Conservation (phyloP, 208 protist species). For the Phytomonas sp. region DNA sequence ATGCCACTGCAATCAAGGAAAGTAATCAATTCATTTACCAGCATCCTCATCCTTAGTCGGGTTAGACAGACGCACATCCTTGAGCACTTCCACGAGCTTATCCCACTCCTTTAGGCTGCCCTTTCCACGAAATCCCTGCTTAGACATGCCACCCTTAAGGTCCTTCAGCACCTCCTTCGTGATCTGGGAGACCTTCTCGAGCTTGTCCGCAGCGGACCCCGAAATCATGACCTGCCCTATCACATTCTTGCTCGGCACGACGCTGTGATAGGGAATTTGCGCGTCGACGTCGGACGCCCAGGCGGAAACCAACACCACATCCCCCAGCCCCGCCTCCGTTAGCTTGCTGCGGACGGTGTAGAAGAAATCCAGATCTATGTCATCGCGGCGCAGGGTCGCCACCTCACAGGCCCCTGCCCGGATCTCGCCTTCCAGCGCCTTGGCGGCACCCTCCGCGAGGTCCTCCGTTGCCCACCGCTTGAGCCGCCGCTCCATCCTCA, state of each 20-base stretch:
- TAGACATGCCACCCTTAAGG: constrained; percentile 63
- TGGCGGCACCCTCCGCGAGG: constrained; percentile 31
- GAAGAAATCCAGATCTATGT: constrained; percentile 63
- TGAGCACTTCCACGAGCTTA: constrained; percentile 26
- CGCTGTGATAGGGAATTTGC: not conserved
- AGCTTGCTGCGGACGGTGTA: constrained; percentile 25
- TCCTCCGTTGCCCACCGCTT: constrained; percentile 42
- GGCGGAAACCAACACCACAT: constrained; percentile 43
- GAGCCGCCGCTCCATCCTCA: constrained; percentile 38
- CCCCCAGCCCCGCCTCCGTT: constrained; percentile 19
- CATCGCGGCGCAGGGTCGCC: constrained; percentile 45
- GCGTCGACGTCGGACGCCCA: constrained; percentile 29
- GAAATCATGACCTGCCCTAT: constrained; percentile 60
- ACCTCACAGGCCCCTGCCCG: not conserved
- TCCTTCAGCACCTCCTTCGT: constrained; percentile 36
- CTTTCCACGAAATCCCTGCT: constrained; percentile 70
- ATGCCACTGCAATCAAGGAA: not conserved
- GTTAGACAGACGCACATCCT: not conserved
- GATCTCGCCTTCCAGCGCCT: constrained; percentile 23
- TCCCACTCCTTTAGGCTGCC: constrained; percentile 56
- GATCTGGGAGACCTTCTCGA: constrained; percentile 26
- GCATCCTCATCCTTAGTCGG: not conserved
- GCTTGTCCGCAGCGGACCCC: constrained; percentile 23
- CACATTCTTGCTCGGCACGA: constrained; percentile 21
- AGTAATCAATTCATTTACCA: not conserved